Percentiles rank a stretch among this genome's conserved stretches.
phyloP scores from a whole-genome alignment of 352 stramenopile genomes.

The Globisporangium irregulare region DNA sequence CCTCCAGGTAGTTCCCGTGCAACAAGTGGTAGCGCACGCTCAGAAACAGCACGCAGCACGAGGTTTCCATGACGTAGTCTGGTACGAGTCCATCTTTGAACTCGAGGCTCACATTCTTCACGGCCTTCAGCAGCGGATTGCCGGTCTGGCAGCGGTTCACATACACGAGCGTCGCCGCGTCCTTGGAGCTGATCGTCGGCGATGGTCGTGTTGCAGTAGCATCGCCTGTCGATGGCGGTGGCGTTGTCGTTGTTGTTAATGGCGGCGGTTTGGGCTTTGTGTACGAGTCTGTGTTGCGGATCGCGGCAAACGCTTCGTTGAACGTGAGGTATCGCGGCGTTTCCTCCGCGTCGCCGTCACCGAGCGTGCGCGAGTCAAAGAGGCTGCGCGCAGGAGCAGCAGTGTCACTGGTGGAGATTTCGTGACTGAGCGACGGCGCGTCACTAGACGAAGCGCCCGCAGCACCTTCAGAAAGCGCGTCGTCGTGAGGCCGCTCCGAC shows the following conservation, averaged over 20 bases:
- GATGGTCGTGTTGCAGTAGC: neutral
- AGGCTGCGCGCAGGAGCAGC: conserved; percentile 27
- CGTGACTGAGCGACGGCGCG: neutral
- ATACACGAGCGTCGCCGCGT: conserved; percentile 57
- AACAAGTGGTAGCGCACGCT: conserved; percentile 89
- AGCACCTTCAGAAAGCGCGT: conserved; percentile 2
- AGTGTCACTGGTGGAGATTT: neutral
- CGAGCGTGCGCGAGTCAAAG: conserved; percentile 43
- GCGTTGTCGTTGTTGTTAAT: neutral
- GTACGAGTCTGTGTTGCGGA: conserved; percentile 61
- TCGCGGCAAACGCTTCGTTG: conserved; percentile 54
- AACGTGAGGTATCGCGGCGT: conserved; percentile 45
- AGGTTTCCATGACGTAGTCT: conserved; percentile 94
- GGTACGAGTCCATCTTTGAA: conserved; percentile 90
- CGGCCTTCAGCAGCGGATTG: conserved; percentile 91
- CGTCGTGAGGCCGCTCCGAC: neutral
- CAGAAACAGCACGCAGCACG: conserved; percentile 90
- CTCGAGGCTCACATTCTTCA: conserved; percentile 92
- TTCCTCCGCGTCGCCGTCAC: conserved; percentile 1
- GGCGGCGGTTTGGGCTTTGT: conserved; percentile 21
- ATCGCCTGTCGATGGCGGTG: neutral
- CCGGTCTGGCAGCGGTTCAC: conserved; percentile 89
- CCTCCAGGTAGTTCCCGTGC: conserved; percentile 89
- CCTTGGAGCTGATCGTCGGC: conserved; percentile 19
- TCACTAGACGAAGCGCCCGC: neutral